These are phyloP conservation scores for Saccharomyces hybrid DNA, from an alignment of 1,139 yeast species.

Conservation along the genomic window DNA sequence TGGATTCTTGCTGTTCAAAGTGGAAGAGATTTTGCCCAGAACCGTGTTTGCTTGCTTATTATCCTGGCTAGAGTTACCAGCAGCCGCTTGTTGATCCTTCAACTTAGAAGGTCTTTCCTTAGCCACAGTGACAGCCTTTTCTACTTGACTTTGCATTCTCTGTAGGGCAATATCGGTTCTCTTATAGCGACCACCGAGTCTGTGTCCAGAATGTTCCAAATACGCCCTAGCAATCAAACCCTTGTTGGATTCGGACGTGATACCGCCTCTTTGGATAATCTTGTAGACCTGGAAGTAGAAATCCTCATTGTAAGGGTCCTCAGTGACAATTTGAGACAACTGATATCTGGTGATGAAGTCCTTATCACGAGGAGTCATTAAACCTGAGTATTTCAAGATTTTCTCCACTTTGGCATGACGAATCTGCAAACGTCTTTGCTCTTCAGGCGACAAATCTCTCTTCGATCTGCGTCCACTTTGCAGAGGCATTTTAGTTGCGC, in stretches of 20 bases:
- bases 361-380: conserved; percentile 95
- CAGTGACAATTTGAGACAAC: conserved; percentile 90
- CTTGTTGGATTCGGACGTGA: conserved; percentile 37
- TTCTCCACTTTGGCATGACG: conserved; percentile 77
- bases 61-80: background rate
- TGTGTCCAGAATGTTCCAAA: conserved; percentile 85
- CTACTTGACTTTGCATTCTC: conserved; percentile 98
- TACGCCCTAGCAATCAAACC: conserved; percentile 87
- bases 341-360: conserved; percentile 92
- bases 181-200: conserved; percentile 79
- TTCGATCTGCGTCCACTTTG: conserved; percentile 10
- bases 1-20: conserved; percentile 71
- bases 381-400: conserved; percentile 77
- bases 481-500: background rate
- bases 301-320: conserved; percentile 95
- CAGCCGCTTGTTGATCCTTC: conserved; percentile 32
- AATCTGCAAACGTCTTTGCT: conserved; percentile 47
- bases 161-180: conserved; percentile 92
- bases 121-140: conserved; percentile 91
- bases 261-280: conserved; percentile 58
- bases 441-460: conserved; percentile 42
- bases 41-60: conserved; percentile 80
- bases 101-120: conserved; percentile 67
- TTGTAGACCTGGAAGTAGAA: conserved; percentile 92
- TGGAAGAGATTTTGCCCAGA: conserved; percentile 76